Evolutionary conservation across 768 basidiomycete species (phyloP).

Genomic region (Cubamyces lactineus): DNA sequence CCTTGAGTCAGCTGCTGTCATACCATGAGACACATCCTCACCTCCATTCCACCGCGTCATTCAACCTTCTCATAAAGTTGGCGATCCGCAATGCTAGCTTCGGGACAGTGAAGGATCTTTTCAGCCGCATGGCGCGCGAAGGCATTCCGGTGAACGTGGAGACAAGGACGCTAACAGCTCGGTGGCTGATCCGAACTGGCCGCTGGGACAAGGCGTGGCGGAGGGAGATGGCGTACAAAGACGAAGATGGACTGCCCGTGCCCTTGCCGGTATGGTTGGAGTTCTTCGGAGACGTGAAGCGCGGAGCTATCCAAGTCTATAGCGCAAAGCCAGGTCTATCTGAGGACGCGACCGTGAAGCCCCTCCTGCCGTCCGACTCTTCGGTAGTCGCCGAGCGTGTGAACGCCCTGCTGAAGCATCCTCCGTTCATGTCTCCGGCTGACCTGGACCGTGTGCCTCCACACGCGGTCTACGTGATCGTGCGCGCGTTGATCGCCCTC

Average conservation of each 20-base stretch:
- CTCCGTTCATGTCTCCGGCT: slow-evolving; percentile 41
- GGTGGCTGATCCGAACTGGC: slow-evolving; percentile 59
- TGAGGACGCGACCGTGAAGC: background rate
- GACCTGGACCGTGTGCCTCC: slow-evolving; percentile 43
- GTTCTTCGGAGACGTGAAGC: slow-evolving; percentile 42
- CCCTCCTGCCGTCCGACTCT: slow-evolving; percentile 4
- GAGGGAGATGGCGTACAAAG: slow-evolving; percentile 9
- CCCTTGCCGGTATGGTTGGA: slow-evolving; percentile 64
- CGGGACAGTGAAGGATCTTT: slow-evolving; percentile 48
- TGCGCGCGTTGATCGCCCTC: slow-evolving; percentile 48
- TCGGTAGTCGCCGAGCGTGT: slow-evolving; percentile 18
- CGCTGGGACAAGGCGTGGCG: slow-evolving; percentile 63
- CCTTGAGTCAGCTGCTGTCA: slow-evolving; percentile 46
- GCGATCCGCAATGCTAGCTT: slow-evolving; percentile 56
- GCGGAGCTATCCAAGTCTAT: slow-evolving; percentile 8
- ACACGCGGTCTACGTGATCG: slow-evolving; percentile 48
- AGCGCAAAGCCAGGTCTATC: background rate
- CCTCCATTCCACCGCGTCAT: slow-evolving; percentile 45
- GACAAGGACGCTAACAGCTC: slow-evolving; percentile 58
- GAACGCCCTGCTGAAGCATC: slow-evolving; percentile 44
- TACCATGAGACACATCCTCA: slow-evolving; percentile 45
- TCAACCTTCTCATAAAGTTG: slow-evolving; percentile 48
- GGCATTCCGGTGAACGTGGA: slow-evolving; percentile 49
- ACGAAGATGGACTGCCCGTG: slow-evolving; percentile 5
- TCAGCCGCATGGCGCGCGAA: slow-evolving; percentile 50